Evolutionary conservation across 306 rosid genomes (phyloP), one percentile per base, ranked within the genome.

Genomic region (Benincasa hispida): DNA sequence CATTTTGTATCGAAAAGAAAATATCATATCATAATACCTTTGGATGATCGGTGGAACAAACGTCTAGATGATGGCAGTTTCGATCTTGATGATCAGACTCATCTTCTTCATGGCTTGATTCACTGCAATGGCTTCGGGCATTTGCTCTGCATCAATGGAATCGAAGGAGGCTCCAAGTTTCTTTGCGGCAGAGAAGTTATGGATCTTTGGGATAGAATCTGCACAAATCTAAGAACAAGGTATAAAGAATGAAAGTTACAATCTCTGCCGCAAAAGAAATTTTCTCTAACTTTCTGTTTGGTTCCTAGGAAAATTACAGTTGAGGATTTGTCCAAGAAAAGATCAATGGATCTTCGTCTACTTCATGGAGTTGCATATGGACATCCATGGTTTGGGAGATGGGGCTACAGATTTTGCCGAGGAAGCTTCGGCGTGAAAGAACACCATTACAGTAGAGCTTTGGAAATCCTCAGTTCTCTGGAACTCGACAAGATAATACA

Each of bases 341-440:
- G 92, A 45, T 77, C 83, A 0, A 91, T 93, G 97, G 93, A 91
- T 75, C 96, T 93, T 56, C 89, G 98, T 47, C 81, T 93, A 28
- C 91, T 93, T 24, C 91, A 93, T 72, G 98, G 98, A 57, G 90
- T 93, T 39, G 96, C 98, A 15, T 91, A 93, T 72, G 89, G 89
- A 8, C 96, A 93, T 80, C 86, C 93, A 18, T 93, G 98, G 98
- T 93, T 93, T 34, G 97, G 97, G 22, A 84, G 97, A 72, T 93
- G 98, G 98, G 96, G 91, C 2, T 93, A 93, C 75, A 81, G 74
- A 47, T 91, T 93, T 56, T 82, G 83, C 63, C 92, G 87, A 6
- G 97, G 97, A 77, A 88, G 93, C 81, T 93, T 89, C 47, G 96
- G 97, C 1, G 90, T 90, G 24, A 85, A 83, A 45, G 86, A 83